Evolutionary conservation across 1,139 yeast genomes (phyloP), one percentile per base, ranked within the genome.

Genomic region (Ogataea hybrid): DNA sequence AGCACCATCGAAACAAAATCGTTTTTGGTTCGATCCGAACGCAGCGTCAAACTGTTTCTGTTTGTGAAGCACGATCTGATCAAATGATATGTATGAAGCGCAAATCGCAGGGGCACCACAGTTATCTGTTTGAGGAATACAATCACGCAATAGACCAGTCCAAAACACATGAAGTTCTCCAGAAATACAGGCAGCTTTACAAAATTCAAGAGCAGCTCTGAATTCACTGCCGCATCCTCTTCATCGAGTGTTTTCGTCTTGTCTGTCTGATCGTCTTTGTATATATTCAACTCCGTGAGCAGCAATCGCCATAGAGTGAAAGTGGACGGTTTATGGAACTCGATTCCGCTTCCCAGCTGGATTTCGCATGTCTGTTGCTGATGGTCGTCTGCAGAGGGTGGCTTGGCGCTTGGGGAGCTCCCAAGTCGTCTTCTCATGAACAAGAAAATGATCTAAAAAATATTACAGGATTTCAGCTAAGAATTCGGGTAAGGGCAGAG

Each of bases 51-150:
- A 25, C 28, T 15, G 32, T 33, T 21, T n/a, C 8, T 32, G 30
- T 16, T 37, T 22, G 31, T 38, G 37, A 57, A 52, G 15, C 28
- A 36, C 8, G 40, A 37, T 32, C 59, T 41, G 16, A 46, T 20
- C 8, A 52, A 23, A 6, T 42, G 35, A n/a, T 50, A 48, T 0
- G 61, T 15, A 35, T 75, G 71, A 9, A 73, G 54, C 1, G 63
- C 36, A n/a, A 81, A 69, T 48, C 89, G 69, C 35, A 86, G 58
- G 0, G 98, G 98, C 1, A 87, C 74, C 33, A 90, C 72, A 0
- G 96, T 84, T 53, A 89, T 74, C 34, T 85, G 68, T 35, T 87
- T 80, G 28, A 92, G 68, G 51, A 90, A 85, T 17, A 94, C 77
- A 56, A 88, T 89, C 29, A 85, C 61, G 51, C 95, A 85, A 7